These are phyloP conservation scores for Pseudohyphozyma bogoriensis DNA, from an alignment of 768 basidiomycete species.

Conservation along the genomic window DNA sequence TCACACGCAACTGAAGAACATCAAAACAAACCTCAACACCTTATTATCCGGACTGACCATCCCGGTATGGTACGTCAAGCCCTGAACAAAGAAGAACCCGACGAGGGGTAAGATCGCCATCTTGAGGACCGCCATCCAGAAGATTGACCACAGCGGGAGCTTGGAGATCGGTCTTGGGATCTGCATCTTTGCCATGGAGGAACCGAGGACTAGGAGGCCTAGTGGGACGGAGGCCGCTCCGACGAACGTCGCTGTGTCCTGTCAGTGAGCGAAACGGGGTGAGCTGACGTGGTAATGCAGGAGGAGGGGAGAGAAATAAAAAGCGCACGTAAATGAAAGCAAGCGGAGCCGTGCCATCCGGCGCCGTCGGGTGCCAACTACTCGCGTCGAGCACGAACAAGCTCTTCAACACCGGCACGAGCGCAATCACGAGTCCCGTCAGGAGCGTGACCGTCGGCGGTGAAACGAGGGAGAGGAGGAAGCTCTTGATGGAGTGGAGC, in stretches of 20 bases:
- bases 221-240: conserved; percentile 57
- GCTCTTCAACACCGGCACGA: conserved; percentile 52
- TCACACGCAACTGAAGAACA: conserved; percentile 54
- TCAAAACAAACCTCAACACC: conserved; percentile 49
- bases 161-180: conserved; percentile 41
- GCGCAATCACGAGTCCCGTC: conserved; percentile 48
- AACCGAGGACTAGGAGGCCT: conserved; percentile 54
- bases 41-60: conserved; percentile 49
- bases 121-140: conserved; percentile 48
- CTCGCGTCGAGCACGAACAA: conserved; percentile 50
- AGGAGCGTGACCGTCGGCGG: conserved; percentile 52
- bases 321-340: conserved; percentile 48
- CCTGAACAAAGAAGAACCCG: conserved; percentile 51
- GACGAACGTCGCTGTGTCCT: conserved; percentile 52
- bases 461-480: conserved; percentile 42
- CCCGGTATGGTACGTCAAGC: conserved; percentile 43
- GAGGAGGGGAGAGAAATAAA: no score
- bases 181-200: conserved; percentile 52
- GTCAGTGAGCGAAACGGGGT: no score
- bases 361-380: conserved; percentile 45
- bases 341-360: conserved; percentile 60
- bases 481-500: conserved; percentile 3
- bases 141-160: conserved; percentile 49
- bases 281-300: no score
- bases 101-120: conserved; percentile 53